Evolutionary conservation across 2,329 filamentous ascomycete species (phyloP).

Genomic region (Botryotinia narcissicola): DNA sequence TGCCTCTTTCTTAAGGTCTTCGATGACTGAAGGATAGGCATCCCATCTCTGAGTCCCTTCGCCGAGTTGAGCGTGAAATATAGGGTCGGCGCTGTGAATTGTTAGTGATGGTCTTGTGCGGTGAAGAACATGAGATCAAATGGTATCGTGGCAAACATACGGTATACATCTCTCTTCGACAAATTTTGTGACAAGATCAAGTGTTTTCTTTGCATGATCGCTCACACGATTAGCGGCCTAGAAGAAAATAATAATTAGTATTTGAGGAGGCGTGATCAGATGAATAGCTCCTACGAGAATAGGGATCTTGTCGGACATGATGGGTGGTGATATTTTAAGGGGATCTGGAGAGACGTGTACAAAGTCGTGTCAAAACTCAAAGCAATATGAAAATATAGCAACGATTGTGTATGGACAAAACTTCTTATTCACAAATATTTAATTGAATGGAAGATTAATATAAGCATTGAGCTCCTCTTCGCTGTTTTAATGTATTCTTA

Average conservation of each 20-base stretch:
- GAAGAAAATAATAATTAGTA: slow-evolving; percentile 23
- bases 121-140: slow-evolving; percentile 17
- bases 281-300: slow-evolving; percentile 43
- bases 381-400: not conserved
- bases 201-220: slow-evolving; percentile 76
- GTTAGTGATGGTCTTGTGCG: slow-evolving; percentile 24
- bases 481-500: not conserved
- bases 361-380: not conserved
- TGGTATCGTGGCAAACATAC: slow-evolving; percentile 44
- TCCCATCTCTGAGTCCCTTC: slow-evolving; percentile 73
- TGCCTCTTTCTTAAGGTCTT: slow-evolving; percentile 85
- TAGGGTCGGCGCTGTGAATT: slow-evolving; percentile 64
- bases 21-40: slow-evolving; percentile 74
- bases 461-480: not conserved
- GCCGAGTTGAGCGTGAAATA: slow-evolving; percentile 78
- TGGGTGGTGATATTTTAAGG: slow-evolving; percentile 20
- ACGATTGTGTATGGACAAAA: not conserved
- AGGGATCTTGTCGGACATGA: slow-evolving; percentile 48
- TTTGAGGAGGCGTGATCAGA: slow-evolving; percentile 12
- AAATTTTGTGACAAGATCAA: slow-evolving; percentile 90
- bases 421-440: not conserved
- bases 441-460: not conserved
- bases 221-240: slow-evolving; percentile 57
- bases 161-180: slow-evolving; percentile 94
- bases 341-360: not conserved